Evolutionary conservation across 169 alveolate genomes (phyloP).

Genomic region (Eimeria acervulina): DNA sequence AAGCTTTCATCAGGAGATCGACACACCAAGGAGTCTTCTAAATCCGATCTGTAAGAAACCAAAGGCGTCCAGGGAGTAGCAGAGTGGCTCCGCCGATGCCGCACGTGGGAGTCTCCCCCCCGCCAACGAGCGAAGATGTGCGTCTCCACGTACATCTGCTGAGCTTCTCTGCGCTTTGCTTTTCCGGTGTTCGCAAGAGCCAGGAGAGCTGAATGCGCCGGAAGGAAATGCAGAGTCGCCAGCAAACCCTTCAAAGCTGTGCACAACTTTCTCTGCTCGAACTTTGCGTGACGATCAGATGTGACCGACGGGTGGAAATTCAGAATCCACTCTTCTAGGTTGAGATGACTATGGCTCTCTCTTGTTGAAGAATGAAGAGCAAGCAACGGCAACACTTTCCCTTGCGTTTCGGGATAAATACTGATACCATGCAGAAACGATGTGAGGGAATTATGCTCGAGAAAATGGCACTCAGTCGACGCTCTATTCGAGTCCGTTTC

Average conservation of each 20-base stretch:
- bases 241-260: conserved; percentile 49
- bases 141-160: background rate
- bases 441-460: background rate
- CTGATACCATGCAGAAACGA: background rate
- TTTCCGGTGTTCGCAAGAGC: background rate
- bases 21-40: background rate
- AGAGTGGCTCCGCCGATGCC: background rate
- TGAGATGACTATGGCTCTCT: background rate
- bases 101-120: background rate
- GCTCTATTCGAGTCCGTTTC: background rate
- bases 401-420: background rate
- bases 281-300: conserved; percentile 14
- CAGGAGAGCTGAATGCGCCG: conserved; percentile 49
- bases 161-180: background rate
- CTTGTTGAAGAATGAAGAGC: background rate
- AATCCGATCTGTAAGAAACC: conserved; percentile 40
- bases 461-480: background rate
- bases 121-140: conserved; percentile 40
- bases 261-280: conserved; percentile 55
- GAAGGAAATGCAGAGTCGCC: conserved; percentile 51
- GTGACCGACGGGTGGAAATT: background rate
- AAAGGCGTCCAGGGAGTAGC: conserved; percentile 41
- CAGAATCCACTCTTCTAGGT: conserved; percentile 49
- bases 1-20: background rate
- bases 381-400: background rate